These are phyloP conservation scores for Gastrodia elata DNA, from an alignment of 106 monocot species.

Conservation along the genomic window DNA sequence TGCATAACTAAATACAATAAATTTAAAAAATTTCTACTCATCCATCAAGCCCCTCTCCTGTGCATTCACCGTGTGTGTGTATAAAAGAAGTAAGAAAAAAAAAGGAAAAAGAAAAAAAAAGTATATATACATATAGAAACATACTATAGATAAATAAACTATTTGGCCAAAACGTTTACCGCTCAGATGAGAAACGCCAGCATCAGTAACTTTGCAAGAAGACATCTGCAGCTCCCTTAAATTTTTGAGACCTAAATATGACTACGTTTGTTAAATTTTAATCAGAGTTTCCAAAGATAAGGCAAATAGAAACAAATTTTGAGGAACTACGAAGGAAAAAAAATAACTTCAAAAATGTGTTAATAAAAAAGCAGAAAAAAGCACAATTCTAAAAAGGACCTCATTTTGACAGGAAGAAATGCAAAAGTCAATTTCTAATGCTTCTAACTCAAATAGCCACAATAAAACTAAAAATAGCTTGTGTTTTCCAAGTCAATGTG, in stretches of 20 bases:
- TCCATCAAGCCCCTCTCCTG: too few relatives aligned
- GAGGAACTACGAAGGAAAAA: neutral
- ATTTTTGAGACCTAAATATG: constrained; percentile 65
- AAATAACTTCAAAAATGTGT: neutral
- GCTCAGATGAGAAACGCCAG: constrained; percentile 74
- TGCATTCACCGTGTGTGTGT: too few relatives aligned
- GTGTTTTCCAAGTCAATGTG: too few relatives aligned
- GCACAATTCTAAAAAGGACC: neutral
- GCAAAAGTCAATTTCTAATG: neutral
- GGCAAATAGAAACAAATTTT: neutral
- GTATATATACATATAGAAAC: neutral
- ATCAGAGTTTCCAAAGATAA: neutral
- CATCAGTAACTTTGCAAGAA: constrained; percentile 70
- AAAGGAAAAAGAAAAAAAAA: neutral
- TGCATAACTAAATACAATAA: too few relatives aligned
- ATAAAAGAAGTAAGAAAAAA: too few relatives aligned
- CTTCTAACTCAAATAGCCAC: neutral
- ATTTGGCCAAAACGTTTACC: constrained; percentile 24
- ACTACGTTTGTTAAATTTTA: neutral
- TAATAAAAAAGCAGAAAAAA: neutral
- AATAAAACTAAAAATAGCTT: constrained; percentile 3
- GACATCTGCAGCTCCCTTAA: constrained; percentile 83
- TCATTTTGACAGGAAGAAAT: neutral
- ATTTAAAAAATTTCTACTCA: too few relatives aligned
- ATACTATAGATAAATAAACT: too few relatives aligned